Base-by-base conservation (phyloP, 1,139 yeast species). In the Blastobotrys proliferans region DNA sequence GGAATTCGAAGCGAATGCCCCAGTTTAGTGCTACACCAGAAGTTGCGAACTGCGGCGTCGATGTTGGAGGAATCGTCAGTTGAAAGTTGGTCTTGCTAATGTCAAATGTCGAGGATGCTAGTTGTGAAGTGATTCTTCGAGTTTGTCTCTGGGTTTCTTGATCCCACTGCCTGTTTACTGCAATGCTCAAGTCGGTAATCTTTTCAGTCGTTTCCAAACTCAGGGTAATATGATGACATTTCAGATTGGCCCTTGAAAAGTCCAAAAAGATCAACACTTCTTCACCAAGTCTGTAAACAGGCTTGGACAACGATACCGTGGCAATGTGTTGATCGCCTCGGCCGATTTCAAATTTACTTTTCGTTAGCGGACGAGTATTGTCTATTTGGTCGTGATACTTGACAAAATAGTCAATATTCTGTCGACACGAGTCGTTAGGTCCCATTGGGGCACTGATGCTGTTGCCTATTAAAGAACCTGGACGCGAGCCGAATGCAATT, bases 241-340 rank as follows among this genome's bases (percentile, higher is more conserved):
- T 51, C 4, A 60, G 41, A 3, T 59, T 52, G 4, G 47, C 48
- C 18, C 6, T 6, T 13, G 57, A 32, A 24, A 58, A 53, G 38
- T 67, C 62, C 16, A 62, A 50, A 27, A 55, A 53, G 2, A 65
- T 44, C 3, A 63, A 47, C 13, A 64, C 50, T 10, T 60, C 59
- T 27, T 68, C 72, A 21, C 72, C 72, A 2, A 67, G 57, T 21
- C 64, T 49, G 33, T 61, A 63, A 2, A 58, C 62, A 0, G 71
- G 67, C 38, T 63, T 57, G 9, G 68, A 62, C 20, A 67, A 45
- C 19, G 56, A 47, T 9, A 66, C 50, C 1, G 62, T 51, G 0
- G 69, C 68, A 14, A 68, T 57, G 6, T 56, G 51, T 11, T 51
- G 48, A 14, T 60, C 57, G 21, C 56, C 53, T n/a, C 62, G 56